Conservation (phyloP, 257 asterid genomes). For the Cinchona pubescens region DNA sequence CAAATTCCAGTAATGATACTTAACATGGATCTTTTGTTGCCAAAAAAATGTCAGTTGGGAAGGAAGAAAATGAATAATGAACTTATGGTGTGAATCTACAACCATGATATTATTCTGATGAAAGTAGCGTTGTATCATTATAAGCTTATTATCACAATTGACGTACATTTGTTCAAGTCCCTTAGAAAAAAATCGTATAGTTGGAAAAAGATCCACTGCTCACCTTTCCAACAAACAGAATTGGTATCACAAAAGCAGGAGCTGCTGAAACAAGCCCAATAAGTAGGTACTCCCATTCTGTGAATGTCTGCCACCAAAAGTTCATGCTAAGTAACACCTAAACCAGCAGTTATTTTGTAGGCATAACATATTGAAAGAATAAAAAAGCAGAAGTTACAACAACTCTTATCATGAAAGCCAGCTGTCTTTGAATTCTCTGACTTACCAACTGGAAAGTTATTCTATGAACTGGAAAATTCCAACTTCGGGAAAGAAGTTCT, state of each 20-base stretch:
- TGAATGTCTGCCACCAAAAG: constrained; percentile 24
- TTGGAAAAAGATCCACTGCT: background rate
- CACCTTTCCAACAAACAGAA: constrained; percentile 27
- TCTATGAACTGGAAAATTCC: background rate
- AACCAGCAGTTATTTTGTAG: background rate
- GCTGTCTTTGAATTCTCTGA: background rate
- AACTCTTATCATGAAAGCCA: background rate
- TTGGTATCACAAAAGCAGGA: constrained; percentile 25
- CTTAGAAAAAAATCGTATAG: background rate
- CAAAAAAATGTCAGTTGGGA: background rate
- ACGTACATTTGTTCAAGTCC: background rate
- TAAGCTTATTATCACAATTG: background rate
- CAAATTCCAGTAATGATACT: background rate
- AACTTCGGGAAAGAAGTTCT: background rate
- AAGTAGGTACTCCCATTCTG: constrained; percentile 30
- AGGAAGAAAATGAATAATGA: background rate
- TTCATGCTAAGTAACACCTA: background rate
- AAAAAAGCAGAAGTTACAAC: background rate
- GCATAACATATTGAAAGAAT: background rate
- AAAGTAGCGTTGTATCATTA: background rate
- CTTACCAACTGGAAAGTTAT: background rate
- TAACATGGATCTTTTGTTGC: background rate
- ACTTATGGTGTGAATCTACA: background rate
- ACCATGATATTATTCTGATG: background rate
- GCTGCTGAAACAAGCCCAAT: constrained; percentile 32